These are phyloP conservation scores for Saussurea involucrata DNA, from an alignment of 129 eudicot species.

Conservation along the genomic window DNA sequence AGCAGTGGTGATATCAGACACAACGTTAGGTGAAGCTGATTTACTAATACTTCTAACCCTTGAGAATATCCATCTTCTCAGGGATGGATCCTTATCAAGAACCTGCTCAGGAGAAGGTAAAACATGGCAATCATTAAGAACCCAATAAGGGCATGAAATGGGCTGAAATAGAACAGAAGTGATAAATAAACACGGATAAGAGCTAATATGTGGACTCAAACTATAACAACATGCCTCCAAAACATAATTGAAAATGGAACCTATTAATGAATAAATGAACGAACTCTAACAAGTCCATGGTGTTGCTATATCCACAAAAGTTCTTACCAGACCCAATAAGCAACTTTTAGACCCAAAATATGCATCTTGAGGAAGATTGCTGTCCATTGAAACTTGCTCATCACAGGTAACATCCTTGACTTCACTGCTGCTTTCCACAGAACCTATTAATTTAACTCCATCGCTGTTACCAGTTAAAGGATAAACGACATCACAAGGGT, in stretches of 20 bases:
- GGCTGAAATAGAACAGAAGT: not conserved
- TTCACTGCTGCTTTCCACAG: conserved; percentile 3
- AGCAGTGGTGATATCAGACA: conserved; percentile 52
- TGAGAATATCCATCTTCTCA: conserved; percentile 61
- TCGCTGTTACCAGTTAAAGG: conserved; percentile 12
- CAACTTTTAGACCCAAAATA: conserved; percentile 41
- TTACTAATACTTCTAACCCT: conserved; percentile 54
- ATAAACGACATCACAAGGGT: conserved; percentile 29
- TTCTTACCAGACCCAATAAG: conserved; percentile 74
- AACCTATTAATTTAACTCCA: conserved; percentile 17
- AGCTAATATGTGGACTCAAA: conserved; percentile 2
- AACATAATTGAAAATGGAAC: not conserved
- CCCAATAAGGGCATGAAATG: not conserved
- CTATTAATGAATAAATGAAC: not conserved
- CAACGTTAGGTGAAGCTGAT: conserved; percentile 50
- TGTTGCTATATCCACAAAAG: not conserved
- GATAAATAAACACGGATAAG: not conserved
- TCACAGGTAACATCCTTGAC: conserved; percentile 13
- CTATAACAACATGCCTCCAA: not conserved
- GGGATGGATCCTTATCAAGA: conserved; percentile 55
- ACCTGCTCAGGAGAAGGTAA: conserved; percentile 48
- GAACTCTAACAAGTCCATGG: not conserved
- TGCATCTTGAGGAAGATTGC: conserved; percentile 25
- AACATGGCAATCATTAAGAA: not conserved
- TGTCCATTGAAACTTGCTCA: conserved; percentile 31